phyloP scores from a whole-genome alignment of 805 yeast species.

The Lipomyces mesembrius region DNA sequence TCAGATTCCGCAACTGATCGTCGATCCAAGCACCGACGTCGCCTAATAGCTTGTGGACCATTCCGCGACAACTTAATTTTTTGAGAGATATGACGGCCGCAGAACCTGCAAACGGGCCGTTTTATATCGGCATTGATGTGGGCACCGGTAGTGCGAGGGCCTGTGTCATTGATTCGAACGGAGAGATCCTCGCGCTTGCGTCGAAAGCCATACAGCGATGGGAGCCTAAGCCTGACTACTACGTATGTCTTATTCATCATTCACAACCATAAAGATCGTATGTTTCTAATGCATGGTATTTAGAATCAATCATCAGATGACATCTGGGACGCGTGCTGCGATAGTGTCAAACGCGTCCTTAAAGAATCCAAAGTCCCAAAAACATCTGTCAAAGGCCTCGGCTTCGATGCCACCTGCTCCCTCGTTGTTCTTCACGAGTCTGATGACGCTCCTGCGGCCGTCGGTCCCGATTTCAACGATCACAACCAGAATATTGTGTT shows the following conservation, averaged over 20 bases:
- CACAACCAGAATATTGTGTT: conserved; percentile 78
- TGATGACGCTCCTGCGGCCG: conserved; percentile 74
- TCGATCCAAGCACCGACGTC: too few relatives aligned
- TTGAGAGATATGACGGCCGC: neutral
- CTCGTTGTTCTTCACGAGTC: conserved; percentile 75
- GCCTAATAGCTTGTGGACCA: too few relatives aligned
- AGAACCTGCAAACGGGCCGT: conserved; percentile 37
- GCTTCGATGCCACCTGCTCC: conserved; percentile 98
- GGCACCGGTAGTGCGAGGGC: conserved; percentile 99
- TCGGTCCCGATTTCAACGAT: conserved; percentile 81
- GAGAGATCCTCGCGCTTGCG: conserved; percentile 72
- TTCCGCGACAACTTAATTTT: too few relatives aligned
- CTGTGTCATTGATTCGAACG: conserved; percentile 80
- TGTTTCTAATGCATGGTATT: conserved; percentile 8
- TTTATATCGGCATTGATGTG: conserved; percentile 84
- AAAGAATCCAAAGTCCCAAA: conserved; percentile 77
- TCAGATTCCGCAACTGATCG: too few relatives aligned
- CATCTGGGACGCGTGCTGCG: conserved; percentile 86
- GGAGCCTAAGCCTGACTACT: conserved; percentile 55
- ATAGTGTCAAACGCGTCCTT: conserved; percentile 75
- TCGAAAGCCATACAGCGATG: conserved; percentile 75
- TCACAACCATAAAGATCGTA: neutral
- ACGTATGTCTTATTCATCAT: conserved; percentile 41
- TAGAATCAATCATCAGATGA: conserved; percentile 86
- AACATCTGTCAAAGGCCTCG: conserved; percentile 75